These are phyloP conservation scores for Centella asiatica DNA, from an alignment of 129 eudicot species.

Conservation along the genomic window DNA sequence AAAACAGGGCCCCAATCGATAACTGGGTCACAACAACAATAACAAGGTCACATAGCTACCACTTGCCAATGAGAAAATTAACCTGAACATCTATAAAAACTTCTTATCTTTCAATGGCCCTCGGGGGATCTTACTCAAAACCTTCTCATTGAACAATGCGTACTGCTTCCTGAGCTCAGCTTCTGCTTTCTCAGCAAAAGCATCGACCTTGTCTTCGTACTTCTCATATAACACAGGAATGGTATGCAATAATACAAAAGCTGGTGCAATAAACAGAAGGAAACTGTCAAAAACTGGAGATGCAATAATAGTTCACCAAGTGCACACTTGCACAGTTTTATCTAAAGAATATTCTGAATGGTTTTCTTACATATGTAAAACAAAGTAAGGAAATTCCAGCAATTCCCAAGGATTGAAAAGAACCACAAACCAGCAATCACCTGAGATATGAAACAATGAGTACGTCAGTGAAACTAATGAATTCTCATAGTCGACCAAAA, in stretches of 20 bases:
- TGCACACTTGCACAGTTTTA: neutral
- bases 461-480: slow-evolving; percentile 3
- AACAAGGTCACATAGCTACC: neutral
- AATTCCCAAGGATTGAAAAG: slow-evolving; percentile 56
- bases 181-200: slow-evolving; percentile 70
- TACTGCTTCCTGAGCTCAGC: slow-evolving; percentile 79
- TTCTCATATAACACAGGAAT: slow-evolving; percentile 75
- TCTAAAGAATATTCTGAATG: neutral
- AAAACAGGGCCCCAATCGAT: slow-evolving; percentile 3
- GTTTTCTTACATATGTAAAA: slow-evolving; percentile 58
- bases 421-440: slow-evolving; percentile 83
- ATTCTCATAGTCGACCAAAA: neutral
- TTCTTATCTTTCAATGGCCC: slow-evolving; percentile 58
- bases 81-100: slow-evolving; percentile 17
- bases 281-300: neutral
- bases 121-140: slow-evolving; percentile 73
- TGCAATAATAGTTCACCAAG: neutral
- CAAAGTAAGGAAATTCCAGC: slow-evolving; percentile 65
- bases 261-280: slow-evolving; percentile 25
- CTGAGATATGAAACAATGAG: slow-evolving; percentile 21
- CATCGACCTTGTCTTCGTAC: slow-evolving; percentile 75
- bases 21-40: neutral
- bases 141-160: slow-evolving; percentile 63
- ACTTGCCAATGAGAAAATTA: neutral
- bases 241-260: slow-evolving; percentile 61